Evolutionary conservation across 2,329 filamentous ascomycete genomes (phyloP).

Genomic region (Ceratocystiopsis minuta): DNA sequence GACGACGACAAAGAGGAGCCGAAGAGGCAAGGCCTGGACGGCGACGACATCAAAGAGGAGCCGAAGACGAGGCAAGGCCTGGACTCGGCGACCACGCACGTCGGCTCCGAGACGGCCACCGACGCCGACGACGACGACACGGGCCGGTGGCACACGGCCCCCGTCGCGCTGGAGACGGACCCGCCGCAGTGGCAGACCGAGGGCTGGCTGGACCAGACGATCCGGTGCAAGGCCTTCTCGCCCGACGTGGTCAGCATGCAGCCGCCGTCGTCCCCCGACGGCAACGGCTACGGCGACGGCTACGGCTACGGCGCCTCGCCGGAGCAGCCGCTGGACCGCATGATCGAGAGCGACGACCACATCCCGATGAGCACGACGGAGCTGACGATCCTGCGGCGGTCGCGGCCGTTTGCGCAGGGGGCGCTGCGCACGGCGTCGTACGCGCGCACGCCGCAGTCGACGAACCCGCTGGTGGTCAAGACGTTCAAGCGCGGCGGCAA

Average conservation of each 20-base stretch:
- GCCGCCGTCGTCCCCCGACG: not conserved
- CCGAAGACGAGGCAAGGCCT: no score
- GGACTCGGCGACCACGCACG: no score
- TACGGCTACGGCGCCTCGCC: no score
- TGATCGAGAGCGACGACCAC: slow-evolving; percentile 19
- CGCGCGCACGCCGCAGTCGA: slow-evolving; percentile 14
- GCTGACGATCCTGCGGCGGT: slow-evolving; percentile 17
- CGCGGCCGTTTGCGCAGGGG: slow-evolving; percentile 17
- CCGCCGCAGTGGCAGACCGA: slow-evolving; percentile 13
- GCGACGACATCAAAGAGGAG: not conserved
- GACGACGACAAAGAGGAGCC: not conserved
- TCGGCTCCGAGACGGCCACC: not conserved
- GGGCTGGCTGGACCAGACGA: slow-evolving; percentile 15
- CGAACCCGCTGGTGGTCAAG: slow-evolving; percentile 19
- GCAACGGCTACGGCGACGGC: not conserved
- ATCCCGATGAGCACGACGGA: slow-evolving; percentile 17
- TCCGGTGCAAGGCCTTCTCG: slow-evolving; percentile 15
- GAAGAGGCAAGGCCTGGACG: no score
- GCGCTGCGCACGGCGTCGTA: slow-evolving; percentile 18
- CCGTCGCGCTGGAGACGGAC: slow-evolving; percentile 8
- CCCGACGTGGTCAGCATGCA: slow-evolving; percentile 14
- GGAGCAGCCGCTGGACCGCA: slow-evolving; percentile 19
- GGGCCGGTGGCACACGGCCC: no score
- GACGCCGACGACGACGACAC: slow-evolving; percentile 1
- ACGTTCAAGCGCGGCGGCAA: slow-evolving; percentile 13